phyloP scores from a whole-genome alignment of 305 asterid species.

The Fraxinus latifolia region DNA sequence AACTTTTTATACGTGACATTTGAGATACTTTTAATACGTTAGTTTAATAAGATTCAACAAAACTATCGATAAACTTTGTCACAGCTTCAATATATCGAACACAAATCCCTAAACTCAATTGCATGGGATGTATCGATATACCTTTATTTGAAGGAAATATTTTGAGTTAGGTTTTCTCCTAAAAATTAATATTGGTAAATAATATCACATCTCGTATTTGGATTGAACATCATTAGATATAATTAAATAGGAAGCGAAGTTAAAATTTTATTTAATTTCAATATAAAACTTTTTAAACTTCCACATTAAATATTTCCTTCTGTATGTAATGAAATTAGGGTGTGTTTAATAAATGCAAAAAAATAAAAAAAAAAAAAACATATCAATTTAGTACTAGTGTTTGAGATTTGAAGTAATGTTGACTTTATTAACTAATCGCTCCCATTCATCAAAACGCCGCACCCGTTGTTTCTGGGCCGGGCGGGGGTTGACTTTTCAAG shows the following conservation, averaged over 20 bases:
- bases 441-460: constrained; percentile 76
- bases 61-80: background rate
- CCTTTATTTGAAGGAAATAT: too few relatives aligned
- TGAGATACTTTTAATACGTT: background rate
- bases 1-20: background rate
- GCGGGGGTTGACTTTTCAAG: constrained; percentile 44
- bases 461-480: constrained; percentile 54
- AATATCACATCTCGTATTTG: background rate
- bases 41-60: background rate
- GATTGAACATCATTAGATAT: background rate
- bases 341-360: too few relatives aligned
- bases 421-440: constrained; percentile 5
- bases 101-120: background rate
- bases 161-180: background rate
- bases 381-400: background rate
- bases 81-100: background rate
- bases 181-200: background rate
- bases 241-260: background rate
- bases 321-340: background rate
- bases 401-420: background rate
- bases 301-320: background rate
- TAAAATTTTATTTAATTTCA: too few relatives aligned
- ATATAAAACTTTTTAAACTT: background rate
- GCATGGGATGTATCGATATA: background rate
- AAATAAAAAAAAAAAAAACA: too few relatives aligned